A percentile compares a stretch with the other conserved stretches of the same genome.
Evolutionary conservation across 2,329 filamentous ascomycete species (phyloP).

Genomic region (Podosphaera xanthii): DNA sequence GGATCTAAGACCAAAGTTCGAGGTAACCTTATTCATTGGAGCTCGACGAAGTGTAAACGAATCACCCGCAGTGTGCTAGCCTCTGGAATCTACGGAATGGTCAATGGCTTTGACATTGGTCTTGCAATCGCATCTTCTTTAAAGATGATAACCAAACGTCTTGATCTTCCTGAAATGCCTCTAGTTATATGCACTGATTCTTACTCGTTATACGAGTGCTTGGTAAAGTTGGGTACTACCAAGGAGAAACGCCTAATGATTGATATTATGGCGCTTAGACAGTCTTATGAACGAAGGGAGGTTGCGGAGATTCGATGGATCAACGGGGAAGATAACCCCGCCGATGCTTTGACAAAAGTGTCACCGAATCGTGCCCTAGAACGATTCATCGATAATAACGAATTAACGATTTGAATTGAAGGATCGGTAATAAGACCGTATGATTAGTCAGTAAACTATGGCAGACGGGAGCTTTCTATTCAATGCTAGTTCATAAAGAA

Average conservation of each 20-base stretch:
- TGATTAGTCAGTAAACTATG: too few species aligned
- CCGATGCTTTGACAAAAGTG: too few species aligned
- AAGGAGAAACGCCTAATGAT: neutral
- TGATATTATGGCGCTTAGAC: neutral
- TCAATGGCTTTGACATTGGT: constrained; percentile 2
- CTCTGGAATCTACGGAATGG: constrained; percentile 4
- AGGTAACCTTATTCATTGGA: constrained; percentile 1
- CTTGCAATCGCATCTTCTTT: neutral
- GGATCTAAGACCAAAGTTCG: neutral
- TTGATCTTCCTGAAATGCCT: neutral
- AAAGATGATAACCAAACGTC: neutral
- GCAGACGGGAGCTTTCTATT: too few species aligned
- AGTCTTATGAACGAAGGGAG: neutral
- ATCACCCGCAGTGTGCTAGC: constrained; percentile 1
- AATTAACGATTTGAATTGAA: too few species aligned
- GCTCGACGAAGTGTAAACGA: constrained; percentile 1
- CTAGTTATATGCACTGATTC: too few species aligned
- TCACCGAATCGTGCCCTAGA: too few species aligned
- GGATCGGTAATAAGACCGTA: neutral
- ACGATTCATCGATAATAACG: too few species aligned
- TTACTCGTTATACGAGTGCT: too few species aligned
- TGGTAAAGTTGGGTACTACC: neutral
- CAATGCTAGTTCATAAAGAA: too few species aligned
- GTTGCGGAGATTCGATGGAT: too few species aligned
- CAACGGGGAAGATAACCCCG: too few species aligned